Base-by-base conservation (phyloP, 2,329 filamentous ascomycete genomes). In the Colletotrichum magnum region DNA sequence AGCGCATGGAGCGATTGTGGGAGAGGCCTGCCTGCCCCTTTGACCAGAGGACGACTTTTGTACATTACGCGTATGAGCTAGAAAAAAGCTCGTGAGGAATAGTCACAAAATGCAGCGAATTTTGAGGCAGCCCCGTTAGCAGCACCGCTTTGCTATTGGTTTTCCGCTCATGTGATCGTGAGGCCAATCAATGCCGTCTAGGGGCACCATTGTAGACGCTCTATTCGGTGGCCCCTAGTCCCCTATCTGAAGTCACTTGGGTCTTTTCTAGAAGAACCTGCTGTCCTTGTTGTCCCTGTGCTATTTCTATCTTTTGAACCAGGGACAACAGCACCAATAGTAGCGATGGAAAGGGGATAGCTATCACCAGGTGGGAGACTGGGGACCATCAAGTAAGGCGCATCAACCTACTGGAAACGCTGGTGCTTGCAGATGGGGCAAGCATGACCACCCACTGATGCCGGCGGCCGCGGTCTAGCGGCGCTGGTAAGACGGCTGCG, bases 351-450 rank as follows among this genome's bases (percentile, higher is more conserved):
- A 36, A 36, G 32, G 7, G 9, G 7, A 3, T 10, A 10, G 32
- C 7, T 10, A 10, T 9, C 32, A 6, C 32, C 5, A 10, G 7
- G 10, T 36, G 4, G 32, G 32, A 10, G 2, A 36, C 7, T 6
- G 32, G 7, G 32, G 7, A 6, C 28, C 32, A 36, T 10, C 32
- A 36, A 36, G 3, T 2, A 10, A 10, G 32, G 10, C 32, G 32
- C 7, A 3, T 7, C 32, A 36, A 10, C 32, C 32, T 36, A 52
- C 50, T 43, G 51, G 50, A 60, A 66, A 66, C 26, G 51, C 56
- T 57, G 62, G 52, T 45, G 62, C 54, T 43, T 69, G 57, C 67
- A 67, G 51, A 69, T 61, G 62, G 41, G 54, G 56, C 47, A 21
- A 28, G 32, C 50, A 58, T 53, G 32, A 26, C 45, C 60, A 58